Evolutionary conservation across 2,329 filamentous ascomycete species (phyloP).

Genomic region (Paecilomyces variotii): DNA sequence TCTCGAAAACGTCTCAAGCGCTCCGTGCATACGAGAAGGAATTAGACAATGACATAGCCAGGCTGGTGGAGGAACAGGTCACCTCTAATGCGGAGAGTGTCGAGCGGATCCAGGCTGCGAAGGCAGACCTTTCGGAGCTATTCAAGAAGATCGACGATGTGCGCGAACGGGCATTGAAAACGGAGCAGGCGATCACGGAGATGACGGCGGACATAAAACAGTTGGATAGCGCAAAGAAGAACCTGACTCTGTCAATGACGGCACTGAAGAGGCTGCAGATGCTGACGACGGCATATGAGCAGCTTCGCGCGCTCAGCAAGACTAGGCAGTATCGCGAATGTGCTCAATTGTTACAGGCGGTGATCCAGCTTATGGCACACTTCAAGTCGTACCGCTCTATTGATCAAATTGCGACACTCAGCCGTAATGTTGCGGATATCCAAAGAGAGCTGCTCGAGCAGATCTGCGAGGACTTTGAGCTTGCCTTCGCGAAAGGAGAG

Average conservation of each 20-base stretch:
- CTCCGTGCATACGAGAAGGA: conserved; percentile 72
- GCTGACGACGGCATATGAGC: conserved; percentile 98
- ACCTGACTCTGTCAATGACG: conserved; percentile 95
- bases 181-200: conserved; percentile 89
- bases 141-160: conserved; percentile 95
- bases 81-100: conserved; percentile 81
- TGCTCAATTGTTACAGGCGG: conserved; percentile 84
- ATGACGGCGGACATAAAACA: conserved; percentile 99
- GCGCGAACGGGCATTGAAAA: conserved; percentile 78
- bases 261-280: conserved; percentile 95
- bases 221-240: conserved; percentile 91
- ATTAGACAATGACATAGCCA: conserved; percentile 67
- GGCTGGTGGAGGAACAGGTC: conserved; percentile 66
- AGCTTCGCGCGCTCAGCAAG: conserved; percentile 73
- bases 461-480: conserved; percentile 98
- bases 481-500: conserved; percentile 85
- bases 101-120: conserved; percentile 82
- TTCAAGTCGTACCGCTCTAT: conserved; percentile 98
- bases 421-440: conserved; percentile 84
- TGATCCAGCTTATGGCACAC: conserved; percentile 95
- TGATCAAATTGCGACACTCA: conserved; percentile 91
- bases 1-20: conserved; percentile 63
- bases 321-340: conserved; percentile 91
- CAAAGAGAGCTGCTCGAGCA: conserved; percentile 91
- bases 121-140: conserved; percentile 78